phyloP scores from a whole-genome alignment of 208 protist species.

The Herpetomonas samuelpessoai region DNA sequence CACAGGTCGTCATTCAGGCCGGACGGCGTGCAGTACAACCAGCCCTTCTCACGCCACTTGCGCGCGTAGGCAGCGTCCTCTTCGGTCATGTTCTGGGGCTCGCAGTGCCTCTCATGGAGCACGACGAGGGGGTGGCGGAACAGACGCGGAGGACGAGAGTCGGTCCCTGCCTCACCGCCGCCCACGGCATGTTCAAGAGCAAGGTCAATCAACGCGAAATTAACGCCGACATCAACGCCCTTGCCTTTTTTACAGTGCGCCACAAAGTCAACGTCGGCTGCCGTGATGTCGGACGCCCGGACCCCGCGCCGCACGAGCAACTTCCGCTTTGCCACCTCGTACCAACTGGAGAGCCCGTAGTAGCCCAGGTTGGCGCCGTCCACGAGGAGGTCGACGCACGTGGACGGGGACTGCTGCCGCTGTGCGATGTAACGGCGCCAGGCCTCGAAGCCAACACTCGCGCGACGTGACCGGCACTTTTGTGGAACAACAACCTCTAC shows the following conservation, averaged over 20 bases:
- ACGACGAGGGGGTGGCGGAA: conserved; percentile 59
- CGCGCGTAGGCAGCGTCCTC: conserved; percentile 6
- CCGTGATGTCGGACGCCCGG: conserved; percentile 20
- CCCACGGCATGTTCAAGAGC: conserved; percentile 33
- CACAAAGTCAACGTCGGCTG: conserved; percentile 28
- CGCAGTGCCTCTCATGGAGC: conserved; percentile 72
- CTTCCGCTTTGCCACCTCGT: conserved; percentile 49
- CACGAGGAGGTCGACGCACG: conserved; percentile 49
- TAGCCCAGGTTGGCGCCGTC: conserved; percentile 86
- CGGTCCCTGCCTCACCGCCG: too few species aligned
- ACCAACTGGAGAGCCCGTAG: conserved; percentile 84
- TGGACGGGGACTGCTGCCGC: conserved; percentile 14
- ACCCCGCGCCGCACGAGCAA: conserved; percentile 28
- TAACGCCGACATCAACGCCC: conserved; percentile 56
- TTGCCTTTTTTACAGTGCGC: conserved; percentile 18
- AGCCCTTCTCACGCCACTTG: conserved; percentile 35
- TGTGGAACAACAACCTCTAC: conserved; percentile 28
- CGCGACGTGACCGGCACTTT: conserved; percentile 27
- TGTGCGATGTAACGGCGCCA: conserved; percentile 47
- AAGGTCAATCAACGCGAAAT: conserved; percentile 64
- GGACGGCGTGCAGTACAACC: conserved; percentile 50
- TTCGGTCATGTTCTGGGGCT: conserved; percentile 14
- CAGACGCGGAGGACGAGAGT: too few species aligned
- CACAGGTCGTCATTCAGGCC: conserved; percentile 80
- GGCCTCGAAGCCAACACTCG: conserved; percentile 38